Base-by-base conservation (phyloP, 257 asterid genomes). In the Anisodus acutangulus region DNA sequence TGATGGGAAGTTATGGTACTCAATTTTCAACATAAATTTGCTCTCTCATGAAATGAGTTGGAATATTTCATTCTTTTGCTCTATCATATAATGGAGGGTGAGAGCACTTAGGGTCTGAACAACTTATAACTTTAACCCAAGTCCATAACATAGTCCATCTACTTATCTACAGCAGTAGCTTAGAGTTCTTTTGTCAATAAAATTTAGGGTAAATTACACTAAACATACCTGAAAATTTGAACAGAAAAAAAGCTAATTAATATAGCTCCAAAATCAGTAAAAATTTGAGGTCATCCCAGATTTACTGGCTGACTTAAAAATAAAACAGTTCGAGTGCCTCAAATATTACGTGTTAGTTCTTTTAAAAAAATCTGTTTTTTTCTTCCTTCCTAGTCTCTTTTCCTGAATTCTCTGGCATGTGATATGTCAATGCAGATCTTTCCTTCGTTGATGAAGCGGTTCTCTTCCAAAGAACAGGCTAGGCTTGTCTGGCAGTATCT, bases 401-500 rank as follows among this genome's bases (percentile, higher is more conserved):
- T 63, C 58, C 78, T 37, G 67, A 82, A 31, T 26, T 22, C 68
- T 79, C 19, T 26, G 62, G 81, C n/a, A 54, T 35, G 71, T 76
- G 4, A 10, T 47, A 78, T 78, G 15, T 85, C 71, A 31, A 26
- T 91, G 90, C 94, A 95, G 98, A 92, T 95, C 78, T 95, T 95
- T 78, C 95, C 97, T 64, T 86, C 90, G 90, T 80, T 95, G 87
- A 84, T 86, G 88, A 74, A 93, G 87, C 83, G 89, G 43, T 90
- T 94, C 85, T 80, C 93, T 47, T 84, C 89, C 6, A 85, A 91
- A 80, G 92, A 94, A 86, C 98, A 95, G 88, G 92, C 91, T 83
- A 91, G 90, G 88, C 92, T 95, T 37, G 93, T 94, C 62, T 93
- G 97, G 97, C 97, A 86, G 91, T 94, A 90, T 51, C 91, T 95